These are phyloP conservation scores for Pyricularia pennisetigena DNA, from an alignment of 2,329 filamentous ascomycete species.

Conservation along the genomic window DNA sequence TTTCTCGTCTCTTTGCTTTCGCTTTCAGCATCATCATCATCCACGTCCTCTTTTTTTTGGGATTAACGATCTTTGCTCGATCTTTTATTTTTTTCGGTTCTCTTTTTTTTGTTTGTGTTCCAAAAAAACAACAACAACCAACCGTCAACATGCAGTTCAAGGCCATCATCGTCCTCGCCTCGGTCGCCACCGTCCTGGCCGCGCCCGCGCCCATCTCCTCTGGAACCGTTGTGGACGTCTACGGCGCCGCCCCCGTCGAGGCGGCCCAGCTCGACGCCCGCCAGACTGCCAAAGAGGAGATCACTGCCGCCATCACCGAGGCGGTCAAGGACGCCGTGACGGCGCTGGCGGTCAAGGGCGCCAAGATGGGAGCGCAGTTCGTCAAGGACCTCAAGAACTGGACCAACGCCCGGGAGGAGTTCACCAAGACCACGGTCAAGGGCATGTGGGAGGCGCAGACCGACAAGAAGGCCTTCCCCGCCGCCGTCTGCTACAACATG, in stretches of 20 bases:
- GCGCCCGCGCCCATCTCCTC: neutral
- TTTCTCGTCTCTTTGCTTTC: neutral
- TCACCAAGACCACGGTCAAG: constrained; percentile 10
- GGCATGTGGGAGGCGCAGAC: constrained; percentile 12
- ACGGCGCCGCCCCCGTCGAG: neutral
- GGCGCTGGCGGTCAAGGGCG: neutral
- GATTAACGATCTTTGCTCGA: neutral
- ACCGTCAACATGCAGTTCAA: constrained; percentile 5
- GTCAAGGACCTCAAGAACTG: constrained; percentile 9
- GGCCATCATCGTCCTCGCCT: neutral
- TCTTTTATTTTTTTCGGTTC: neutral
- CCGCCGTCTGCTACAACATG: constrained; percentile 13
- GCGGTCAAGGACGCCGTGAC: neutral
- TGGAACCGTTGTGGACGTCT: neutral
- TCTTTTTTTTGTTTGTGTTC: too few species aligned
- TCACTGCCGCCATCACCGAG: neutral
- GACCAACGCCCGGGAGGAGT: constrained; percentile 10
- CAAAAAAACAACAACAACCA: neutral
- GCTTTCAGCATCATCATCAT: neutral
- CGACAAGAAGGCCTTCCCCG: constrained; percentile 8
- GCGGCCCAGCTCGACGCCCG: neutral
- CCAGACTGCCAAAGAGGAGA: neutral
- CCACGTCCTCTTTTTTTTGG: neutral
- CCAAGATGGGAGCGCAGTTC: neutral
- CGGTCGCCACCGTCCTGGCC: constrained; percentile 1